phyloP scores from a whole-genome alignment of 108 stramenopile genomes.

The Schizochytrium sp. region DNA sequence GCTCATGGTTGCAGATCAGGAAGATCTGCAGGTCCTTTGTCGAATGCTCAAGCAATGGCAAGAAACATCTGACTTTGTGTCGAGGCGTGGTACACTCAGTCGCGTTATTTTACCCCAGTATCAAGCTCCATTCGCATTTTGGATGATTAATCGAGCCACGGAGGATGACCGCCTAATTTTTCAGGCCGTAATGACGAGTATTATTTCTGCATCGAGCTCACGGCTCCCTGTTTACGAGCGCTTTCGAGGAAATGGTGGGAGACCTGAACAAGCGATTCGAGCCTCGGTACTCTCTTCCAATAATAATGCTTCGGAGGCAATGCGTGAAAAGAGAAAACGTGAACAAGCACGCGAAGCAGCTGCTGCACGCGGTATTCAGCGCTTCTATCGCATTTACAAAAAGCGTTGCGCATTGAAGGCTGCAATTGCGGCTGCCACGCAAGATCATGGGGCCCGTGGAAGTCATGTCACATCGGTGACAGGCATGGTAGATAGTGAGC shows the following conservation, averaged over 20 bases:
- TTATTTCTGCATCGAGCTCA: not conserved
- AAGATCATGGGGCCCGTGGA: not conserved
- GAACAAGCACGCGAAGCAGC: not conserved
- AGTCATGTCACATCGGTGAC: too few relatives aligned
- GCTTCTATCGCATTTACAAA: constrained; percentile 24
- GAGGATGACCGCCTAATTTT: constrained; percentile 19
- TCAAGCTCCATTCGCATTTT: constrained; percentile 16
- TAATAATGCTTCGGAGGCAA: not conserved
- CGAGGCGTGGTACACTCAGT: not conserved
- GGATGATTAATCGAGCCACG: constrained; percentile 4
- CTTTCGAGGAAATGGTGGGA: not conserved
- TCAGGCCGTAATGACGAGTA: constrained; percentile 31
- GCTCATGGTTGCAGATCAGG: constrained; percentile 19
- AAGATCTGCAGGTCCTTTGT: not conserved
- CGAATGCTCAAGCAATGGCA: constrained; percentile 23
- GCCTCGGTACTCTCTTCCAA: not conserved
- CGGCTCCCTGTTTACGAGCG: not conserved
- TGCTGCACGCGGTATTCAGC: constrained; percentile 12
- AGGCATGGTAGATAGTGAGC: too few relatives aligned
- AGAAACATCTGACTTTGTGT: constrained; percentile 5
- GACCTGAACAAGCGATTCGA: not conserved
- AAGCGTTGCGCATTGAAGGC: not conserved
- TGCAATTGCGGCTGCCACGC: not conserved
- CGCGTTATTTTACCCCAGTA: constrained; percentile 12
- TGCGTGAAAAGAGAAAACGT: not conserved